Evolutionary conservation across 768 basidiomycete species (phyloP).

Genomic region (Naganishia vishniacii): DNA sequence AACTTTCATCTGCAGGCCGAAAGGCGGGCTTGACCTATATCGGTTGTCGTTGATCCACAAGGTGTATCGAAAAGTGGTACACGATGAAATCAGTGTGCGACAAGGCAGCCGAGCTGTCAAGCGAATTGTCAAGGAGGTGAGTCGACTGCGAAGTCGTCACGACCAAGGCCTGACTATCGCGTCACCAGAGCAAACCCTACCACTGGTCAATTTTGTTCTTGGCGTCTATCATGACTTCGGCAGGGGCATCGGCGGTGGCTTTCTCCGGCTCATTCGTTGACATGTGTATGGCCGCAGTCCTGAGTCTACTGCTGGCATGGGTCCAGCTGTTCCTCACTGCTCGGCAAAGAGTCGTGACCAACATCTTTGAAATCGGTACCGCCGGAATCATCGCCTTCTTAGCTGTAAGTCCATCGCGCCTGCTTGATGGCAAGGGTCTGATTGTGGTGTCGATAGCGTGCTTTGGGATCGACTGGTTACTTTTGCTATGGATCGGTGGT

Average conservation of each 20-base stretch:
- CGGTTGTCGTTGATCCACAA: conserved; percentile 41
- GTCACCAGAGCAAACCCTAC: conserved; percentile 24
- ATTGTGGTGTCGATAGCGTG: not conserved
- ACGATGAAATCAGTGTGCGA: conserved; percentile 42
- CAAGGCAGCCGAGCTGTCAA: conserved; percentile 39
- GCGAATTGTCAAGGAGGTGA: conserved; percentile 34
- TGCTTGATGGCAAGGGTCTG: not conserved
- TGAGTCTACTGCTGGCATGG: conserved; percentile 33
- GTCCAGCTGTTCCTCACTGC: conserved; percentile 32
- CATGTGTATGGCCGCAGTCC: conserved; percentile 34
- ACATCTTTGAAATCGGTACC: conserved; percentile 40
- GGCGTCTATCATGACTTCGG: conserved; percentile 33
- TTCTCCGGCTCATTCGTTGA: conserved; percentile 41
- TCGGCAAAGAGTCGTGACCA: conserved; percentile 32
- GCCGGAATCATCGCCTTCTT: conserved; percentile 39
- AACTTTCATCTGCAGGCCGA: conserved; percentile 16
- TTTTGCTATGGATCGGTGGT: conserved; percentile 43
- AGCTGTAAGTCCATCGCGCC: conserved; percentile 29
- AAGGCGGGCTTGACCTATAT: conserved; percentile 42
- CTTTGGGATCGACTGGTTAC: conserved; percentile 17
- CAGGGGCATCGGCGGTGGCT: conserved; percentile 35
- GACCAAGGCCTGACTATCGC: not conserved
- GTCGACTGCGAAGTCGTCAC: not conserved
- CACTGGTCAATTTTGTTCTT: conserved; percentile 30
- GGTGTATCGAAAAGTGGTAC: conserved; percentile 41